A percentile compares a stretch with the other conserved stretches of the same genome.
Conservation (phyloP, 176 grass and related monocot species). For the Aegilops speltoides region DNA sequence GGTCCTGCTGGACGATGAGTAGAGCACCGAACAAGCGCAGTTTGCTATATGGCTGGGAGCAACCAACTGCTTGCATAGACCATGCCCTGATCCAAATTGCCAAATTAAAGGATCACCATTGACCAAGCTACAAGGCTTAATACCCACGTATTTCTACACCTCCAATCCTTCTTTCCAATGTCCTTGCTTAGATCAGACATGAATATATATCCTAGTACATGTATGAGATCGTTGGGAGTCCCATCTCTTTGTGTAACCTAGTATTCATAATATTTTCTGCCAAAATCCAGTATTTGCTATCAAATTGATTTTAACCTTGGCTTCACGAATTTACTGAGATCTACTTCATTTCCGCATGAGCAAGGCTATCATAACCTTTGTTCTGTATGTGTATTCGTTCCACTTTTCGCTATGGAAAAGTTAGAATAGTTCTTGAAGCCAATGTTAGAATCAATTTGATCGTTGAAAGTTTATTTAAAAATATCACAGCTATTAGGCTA, state of each 20-base stretch:
- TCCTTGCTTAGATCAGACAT: background rate
- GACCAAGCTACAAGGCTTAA: background rate
- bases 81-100: background rate
- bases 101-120: background rate
- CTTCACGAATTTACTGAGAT: too few relatives aligned
- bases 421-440: background rate
- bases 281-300: too few relatives aligned
- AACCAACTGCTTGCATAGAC: background rate
- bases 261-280: too few relatives aligned
- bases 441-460: background rate
- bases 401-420: too few relatives aligned
- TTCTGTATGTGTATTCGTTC: too few relatives aligned
- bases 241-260: too few relatives aligned
- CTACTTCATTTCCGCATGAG: too few relatives aligned
- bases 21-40: background rate
- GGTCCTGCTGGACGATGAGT: background rate
- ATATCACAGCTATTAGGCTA: background rate
- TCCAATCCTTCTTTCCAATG: background rate
- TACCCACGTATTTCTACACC: background rate
- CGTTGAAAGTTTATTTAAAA: background rate
- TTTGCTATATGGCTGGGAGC: background rate
- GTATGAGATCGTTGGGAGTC: too few relatives aligned
- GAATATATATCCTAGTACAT: background rate
- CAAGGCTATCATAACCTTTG: too few relatives aligned
- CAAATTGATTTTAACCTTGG: too few relatives aligned